Conservation (phyloP, 345 rosid species). For the Excoecaria cochinchinensis region DNA sequence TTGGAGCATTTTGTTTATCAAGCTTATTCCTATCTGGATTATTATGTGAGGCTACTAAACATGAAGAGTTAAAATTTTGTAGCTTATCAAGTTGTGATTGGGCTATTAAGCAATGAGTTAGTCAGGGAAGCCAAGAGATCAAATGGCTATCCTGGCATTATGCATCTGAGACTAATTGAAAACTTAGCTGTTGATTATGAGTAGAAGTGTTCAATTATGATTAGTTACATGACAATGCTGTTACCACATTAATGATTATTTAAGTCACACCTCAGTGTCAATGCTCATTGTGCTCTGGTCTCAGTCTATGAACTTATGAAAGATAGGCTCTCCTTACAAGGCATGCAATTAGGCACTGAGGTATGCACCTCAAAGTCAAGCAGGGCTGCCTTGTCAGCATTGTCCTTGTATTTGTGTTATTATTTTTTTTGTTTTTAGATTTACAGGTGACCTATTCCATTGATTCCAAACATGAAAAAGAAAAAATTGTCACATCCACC, state of each 20-base stretch:
- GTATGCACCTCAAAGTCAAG: too few species aligned
- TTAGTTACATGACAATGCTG: neutral
- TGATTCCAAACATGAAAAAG: too few species aligned
- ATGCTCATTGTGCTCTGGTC: neutral
- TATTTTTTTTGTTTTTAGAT: too few species aligned
- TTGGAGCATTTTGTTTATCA: neutral
- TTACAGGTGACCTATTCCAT: too few species aligned
- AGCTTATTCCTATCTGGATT: neutral
- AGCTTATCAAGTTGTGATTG: conserved; percentile 1
- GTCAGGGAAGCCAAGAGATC: neutral
- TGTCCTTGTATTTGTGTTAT: too few species aligned
- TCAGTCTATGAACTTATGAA: neutral
- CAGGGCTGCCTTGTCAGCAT: too few species aligned
- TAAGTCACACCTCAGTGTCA: neutral
- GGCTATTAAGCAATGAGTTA: neutral
- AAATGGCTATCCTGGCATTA: neutral
- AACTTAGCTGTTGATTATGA: neutral
- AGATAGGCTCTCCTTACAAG: neutral
- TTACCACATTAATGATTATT: neutral
- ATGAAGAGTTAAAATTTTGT: neutral
- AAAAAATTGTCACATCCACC: too few species aligned
- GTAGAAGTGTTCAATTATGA: neutral
- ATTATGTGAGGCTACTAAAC: neutral
- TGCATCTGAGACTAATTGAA: neutral
- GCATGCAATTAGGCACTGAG: neutral